These are phyloP conservation scores for Gastrolobium bilobum DNA, from an alignment of 306 rosid species.

Conservation along the genomic window DNA sequence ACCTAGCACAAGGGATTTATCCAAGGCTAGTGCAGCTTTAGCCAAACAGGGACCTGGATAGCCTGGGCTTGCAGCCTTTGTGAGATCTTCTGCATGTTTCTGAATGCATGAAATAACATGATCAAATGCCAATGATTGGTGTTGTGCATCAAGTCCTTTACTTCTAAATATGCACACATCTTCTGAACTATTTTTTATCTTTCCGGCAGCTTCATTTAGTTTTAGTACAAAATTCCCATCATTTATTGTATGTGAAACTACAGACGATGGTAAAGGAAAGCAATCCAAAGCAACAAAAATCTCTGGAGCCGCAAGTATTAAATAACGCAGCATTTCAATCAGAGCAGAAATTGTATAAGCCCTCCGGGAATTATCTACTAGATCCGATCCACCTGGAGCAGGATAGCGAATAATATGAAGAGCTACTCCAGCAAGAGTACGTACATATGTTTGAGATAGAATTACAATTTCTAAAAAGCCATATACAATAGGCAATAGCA, in stretches of 20 bases:
- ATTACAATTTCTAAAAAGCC: constrained; percentile 84
- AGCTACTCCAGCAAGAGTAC: constrained; percentile 77
- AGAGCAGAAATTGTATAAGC: constrained; percentile 80
- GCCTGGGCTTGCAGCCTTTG: constrained; percentile 81
- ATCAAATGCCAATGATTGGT: constrained; percentile 76
- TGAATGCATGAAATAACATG: constrained; percentile 74
- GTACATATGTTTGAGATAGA: constrained; percentile 91
- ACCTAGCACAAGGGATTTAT: constrained; percentile 79
- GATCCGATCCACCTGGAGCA: constrained; percentile 93
- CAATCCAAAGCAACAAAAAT: constrained; percentile 95
- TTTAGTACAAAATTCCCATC: constrained; percentile 75
- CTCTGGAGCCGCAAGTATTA: constrained; percentile 83
- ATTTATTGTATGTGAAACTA: constrained; percentile 70
- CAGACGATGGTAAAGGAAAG: constrained; percentile 89
- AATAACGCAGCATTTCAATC: constrained; percentile 93
- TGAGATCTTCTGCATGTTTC: constrained; percentile 70
- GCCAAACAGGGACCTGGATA: constrained; percentile 81
- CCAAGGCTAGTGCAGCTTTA: constrained; percentile 83
- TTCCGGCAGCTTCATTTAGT: constrained; percentile 69
- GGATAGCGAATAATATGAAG: constrained; percentile 81
- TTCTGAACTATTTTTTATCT: constrained; percentile 62
- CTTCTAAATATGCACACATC: constrained; percentile 66
- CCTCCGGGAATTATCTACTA: constrained; percentile 87
- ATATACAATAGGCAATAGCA: constrained; percentile 87
- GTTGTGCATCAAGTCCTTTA: constrained; percentile 76